These are phyloP conservation scores for Diplodia seriata DNA, from an alignment of 2,329 filamentous ascomycete species.

Conservation along the genomic window DNA sequence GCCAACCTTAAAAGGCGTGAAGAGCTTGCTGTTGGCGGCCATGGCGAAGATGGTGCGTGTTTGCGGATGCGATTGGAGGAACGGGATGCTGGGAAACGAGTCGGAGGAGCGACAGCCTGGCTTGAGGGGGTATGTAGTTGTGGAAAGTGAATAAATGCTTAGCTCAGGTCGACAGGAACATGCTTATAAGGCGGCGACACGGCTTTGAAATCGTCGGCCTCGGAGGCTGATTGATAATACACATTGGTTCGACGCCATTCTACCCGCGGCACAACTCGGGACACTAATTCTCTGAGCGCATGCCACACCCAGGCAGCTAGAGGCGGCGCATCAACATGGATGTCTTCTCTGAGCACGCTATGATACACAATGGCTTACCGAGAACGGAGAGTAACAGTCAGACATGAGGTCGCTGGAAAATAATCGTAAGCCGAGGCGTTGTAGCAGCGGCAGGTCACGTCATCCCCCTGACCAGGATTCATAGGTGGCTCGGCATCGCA, in stretches of 20 bases:
- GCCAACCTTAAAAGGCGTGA: conserved; percentile 42
- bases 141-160: no score
- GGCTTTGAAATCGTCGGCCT: background rate
- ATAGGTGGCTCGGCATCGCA: conserved; percentile 37
- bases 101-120: conserved; percentile 5
- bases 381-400: background rate
- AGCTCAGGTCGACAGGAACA: background rate
- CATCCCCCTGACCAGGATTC: background rate
- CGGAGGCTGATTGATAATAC: conserved; percentile 25
- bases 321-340: background rate
- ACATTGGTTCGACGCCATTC: conserved; percentile 14
- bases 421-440: background rate
- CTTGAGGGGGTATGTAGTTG: no score
- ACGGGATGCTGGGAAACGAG: background rate
- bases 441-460: background rate
- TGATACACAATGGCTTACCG: background rate
- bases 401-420: background rate
- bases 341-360: background rate
- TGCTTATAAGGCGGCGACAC: background rate
- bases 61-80: background rate
- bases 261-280: background rate
- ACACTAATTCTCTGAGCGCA: background rate
- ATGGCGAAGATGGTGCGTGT: conserved; percentile 5
- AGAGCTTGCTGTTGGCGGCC: conserved; percentile 36
- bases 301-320: background rate